A percentile compares a stretch with the other conserved stretches of the same genome.
Evolutionary conservation across 2,329 filamentous ascomycete species (phyloP).

Genomic region (Ophiostoma triangulosporum): DNA sequence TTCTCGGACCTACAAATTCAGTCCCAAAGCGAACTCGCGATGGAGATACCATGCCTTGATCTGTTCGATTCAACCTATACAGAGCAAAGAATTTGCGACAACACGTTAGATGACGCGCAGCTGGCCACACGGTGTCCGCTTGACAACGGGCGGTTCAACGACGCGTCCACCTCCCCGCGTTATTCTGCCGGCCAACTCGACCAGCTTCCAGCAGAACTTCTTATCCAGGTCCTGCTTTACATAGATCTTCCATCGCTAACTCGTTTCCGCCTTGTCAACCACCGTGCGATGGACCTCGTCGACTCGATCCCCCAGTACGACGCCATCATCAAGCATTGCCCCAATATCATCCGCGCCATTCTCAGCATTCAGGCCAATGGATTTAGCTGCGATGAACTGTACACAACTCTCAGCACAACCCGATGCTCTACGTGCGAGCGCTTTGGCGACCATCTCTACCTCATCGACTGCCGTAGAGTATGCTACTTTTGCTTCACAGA

Average conservation of each 20-base stretch:
- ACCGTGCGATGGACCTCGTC: constrained; percentile 4
- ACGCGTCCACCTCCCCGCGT: too few relatives aligned
- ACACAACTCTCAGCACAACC: neutral
- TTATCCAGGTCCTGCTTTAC: constrained; percentile 17
- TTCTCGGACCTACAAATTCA: too few relatives aligned
- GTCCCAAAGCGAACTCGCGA: too few relatives aligned
- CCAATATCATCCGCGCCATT: constrained; percentile 1
- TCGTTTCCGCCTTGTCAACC: constrained; percentile 21
- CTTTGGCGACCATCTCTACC: constrained; percentile 6
- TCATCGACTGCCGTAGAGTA: constrained; percentile 2
- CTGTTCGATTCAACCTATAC: too few relatives aligned
- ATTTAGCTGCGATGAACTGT: neutral
- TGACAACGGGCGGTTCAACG: too few relatives aligned
- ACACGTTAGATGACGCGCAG: too few relatives aligned
- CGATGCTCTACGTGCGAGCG: constrained; percentile 1
- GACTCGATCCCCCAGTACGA: constrained; percentile 5
- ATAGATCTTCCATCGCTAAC: constrained; percentile 22
- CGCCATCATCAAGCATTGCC: neutral
- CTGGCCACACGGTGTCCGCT: too few relatives aligned
- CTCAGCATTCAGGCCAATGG: constrained; percentile 1
- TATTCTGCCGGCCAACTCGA: constrained; percentile 17
- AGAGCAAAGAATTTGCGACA: too few relatives aligned
- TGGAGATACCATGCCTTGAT: too few relatives aligned
- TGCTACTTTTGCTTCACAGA: constrained; percentile 3
- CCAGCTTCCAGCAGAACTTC: constrained; percentile 19